Evolutionary conservation across 768 basidiomycete genomes (phyloP), one percentile per base, ranked within the genome.

Genomic region (Termitomyces sp.): DNA sequence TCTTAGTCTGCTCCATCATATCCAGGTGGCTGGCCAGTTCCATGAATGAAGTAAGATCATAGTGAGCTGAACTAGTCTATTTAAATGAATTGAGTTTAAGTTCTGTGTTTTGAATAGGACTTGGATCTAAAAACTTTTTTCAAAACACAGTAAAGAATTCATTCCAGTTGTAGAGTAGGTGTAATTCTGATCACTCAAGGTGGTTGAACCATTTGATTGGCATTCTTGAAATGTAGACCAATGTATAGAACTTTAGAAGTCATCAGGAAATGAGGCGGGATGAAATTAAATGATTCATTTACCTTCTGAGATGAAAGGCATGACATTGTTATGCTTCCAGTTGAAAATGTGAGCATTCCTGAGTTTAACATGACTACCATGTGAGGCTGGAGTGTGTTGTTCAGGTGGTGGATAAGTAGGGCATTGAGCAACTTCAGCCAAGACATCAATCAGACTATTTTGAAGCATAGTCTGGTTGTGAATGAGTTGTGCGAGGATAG

Each of bases 121-220:
- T 65, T 27, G 68, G 58, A 51, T 72, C 67, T 0, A 63, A 65
- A 56, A 75, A 75, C 44, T 68, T 70, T 24, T 57, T 53, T 15
- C 64, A 51, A 51, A 76, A 74, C 0, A 46, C 65, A 2, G 44
- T 65, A 2, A 46, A 31, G 42, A 74, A 41, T 0, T 20, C 36
- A 7, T 59, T 60, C 58, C 63, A 75, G 56, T 71, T 58, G 4
- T 68, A 42, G n/a, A 75, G 62, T 12, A 74, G 59, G 13, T 39
- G 16, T 6, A 58, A 20, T 0, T 63, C 54, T 20, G 58, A 47
- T 2, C 37, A 11, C 30, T 57, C 16, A 6, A 49, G 18, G 0
- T 57, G 33, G 30, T 46, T 55, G 22, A 55, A 55, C 54, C 54
- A 55, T 33, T 55, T 16, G 8, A 55, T 27, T 6, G 54, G 44